These are phyloP conservation scores for Solanum piurae DNA, from an alignment of 257 asterid genomes.

Conservation along the genomic window DNA sequence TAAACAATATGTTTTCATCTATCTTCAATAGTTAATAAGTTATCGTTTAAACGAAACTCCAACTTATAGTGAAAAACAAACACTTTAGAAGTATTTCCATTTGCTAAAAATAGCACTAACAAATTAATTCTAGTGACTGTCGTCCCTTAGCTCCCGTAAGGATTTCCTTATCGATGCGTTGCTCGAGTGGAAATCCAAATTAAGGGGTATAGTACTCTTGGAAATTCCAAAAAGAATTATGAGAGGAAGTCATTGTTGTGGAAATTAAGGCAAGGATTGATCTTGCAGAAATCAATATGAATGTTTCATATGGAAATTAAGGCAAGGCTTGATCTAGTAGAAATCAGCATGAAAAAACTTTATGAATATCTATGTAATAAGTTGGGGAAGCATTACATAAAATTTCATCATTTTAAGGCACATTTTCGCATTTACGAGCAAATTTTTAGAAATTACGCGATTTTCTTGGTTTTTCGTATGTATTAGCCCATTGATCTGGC, in stretches of 20 bases:
- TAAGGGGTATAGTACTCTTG: slow-evolving; percentile 11
- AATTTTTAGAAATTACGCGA: too few relatives aligned
- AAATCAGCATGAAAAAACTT: too few relatives aligned
- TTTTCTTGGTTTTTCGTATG: too few relatives aligned
- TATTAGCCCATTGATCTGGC: too few relatives aligned
- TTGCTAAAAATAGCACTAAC: slow-evolving; percentile 11
- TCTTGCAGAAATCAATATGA: slow-evolving; percentile 18
- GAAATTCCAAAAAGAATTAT: slow-evolving; percentile 14
- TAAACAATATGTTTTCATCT: background rate
- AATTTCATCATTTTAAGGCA: too few relatives aligned
- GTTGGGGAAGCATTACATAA: too few relatives aligned
- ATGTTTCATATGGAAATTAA: background rate
- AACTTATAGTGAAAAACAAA: background rate
- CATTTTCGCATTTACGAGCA: too few relatives aligned
- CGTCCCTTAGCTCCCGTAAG: background rate
- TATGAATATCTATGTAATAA: too few relatives aligned
- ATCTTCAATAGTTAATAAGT: background rate
- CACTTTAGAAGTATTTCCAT: background rate
- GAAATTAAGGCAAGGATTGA: slow-evolving; percentile 83
- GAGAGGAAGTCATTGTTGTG: slow-evolving; percentile 41
- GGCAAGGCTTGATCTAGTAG: too few relatives aligned
- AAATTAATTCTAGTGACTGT: slow-evolving; percentile 35
- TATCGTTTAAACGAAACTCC: background rate
- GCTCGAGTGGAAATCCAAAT: slow-evolving; percentile 47
- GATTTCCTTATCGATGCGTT: slow-evolving; percentile 34